Percentiles rank a stretch among this genome's conserved stretches.
phyloP scores from a whole-genome alignment of 306 rosid genomes.

The Mimosa bimucronata region DNA sequence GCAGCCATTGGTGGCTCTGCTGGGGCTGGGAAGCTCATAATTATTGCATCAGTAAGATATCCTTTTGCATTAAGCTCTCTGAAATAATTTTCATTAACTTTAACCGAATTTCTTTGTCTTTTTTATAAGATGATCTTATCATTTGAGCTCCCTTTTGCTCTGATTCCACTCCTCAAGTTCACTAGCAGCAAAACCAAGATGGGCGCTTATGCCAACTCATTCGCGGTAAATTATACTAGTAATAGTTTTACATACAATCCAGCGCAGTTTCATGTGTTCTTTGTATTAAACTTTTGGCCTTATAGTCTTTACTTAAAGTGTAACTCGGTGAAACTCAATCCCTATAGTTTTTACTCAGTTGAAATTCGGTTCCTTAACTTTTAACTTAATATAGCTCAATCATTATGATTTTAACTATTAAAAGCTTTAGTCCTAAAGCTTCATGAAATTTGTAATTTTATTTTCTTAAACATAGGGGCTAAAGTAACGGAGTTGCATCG shows the following conservation, averaged over 20 bases:
- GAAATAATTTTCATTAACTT: constrained; percentile 11
- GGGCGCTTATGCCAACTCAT: constrained; percentile 84
- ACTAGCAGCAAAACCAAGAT: constrained; percentile 87
- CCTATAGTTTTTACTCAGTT: no score
- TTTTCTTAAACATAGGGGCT: background rate
- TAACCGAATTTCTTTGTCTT: constrained; percentile 32
- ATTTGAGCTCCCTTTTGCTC: constrained; percentile 95
- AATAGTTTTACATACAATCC: background rate
- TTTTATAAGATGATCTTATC: constrained; percentile 89
- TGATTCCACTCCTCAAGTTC: constrained; percentile 94
- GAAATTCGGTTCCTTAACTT: no score
- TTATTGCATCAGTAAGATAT: constrained; percentile 84
- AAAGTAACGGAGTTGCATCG: background rate
- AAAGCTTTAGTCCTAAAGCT: background rate
- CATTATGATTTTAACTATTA: no score
- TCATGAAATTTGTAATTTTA: background rate
- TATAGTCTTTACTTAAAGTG: no score
- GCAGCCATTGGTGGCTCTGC: constrained; percentile 89
- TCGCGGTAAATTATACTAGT: constrained; percentile 50
- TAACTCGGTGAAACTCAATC: no score
- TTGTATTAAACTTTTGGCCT: no score
- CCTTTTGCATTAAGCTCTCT: constrained; percentile 21
- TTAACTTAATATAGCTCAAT: no score
- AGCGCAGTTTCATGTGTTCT: background rate
- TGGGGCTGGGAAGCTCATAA: constrained; percentile 93